Evolutionary conservation across 2,329 filamentous ascomycete species (phyloP).

Genomic region (Botrytis fabae): DNA sequence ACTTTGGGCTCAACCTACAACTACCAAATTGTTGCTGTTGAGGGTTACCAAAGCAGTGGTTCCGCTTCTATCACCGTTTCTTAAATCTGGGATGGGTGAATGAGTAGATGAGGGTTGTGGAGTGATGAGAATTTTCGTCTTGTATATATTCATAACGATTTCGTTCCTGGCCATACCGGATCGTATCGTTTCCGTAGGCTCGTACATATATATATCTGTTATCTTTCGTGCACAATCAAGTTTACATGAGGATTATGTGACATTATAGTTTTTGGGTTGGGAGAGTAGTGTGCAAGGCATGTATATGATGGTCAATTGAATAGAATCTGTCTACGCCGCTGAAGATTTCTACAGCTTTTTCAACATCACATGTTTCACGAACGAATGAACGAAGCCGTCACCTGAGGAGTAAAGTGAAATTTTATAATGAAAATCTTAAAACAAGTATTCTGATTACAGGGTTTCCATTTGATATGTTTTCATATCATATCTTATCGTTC

Average conservation of each 20-base stretch:
- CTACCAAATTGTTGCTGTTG: conserved; percentile 51
- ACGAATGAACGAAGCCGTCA: background rate
- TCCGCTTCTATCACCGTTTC: conserved; percentile 25
- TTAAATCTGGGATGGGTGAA: background rate
- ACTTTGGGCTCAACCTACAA: conserved; percentile 44
- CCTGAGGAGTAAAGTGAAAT: background rate
- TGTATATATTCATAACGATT: background rate
- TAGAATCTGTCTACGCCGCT: rapidly evolving
- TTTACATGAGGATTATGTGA: background rate
- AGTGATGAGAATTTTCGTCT: background rate
- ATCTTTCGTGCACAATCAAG: background rate
- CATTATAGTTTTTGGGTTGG: background rate
- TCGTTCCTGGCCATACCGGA: background rate
- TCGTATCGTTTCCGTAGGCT: background rate
- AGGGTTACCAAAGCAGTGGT: conserved; percentile 27
- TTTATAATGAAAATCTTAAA: background rate
- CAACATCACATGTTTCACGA: background rate
- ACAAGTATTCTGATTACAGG: background rate
- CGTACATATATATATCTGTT: background rate
- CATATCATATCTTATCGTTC: background rate
- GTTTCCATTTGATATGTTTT: background rate
- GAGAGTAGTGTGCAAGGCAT: background rate
- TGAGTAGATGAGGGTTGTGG: background rate
- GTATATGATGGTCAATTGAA: no score
- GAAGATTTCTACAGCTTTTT: background rate